phyloP scores from a whole-genome alignment of 2,329 filamentous ascomycete species.

The Hymenoscyphus salicellus region DNA sequence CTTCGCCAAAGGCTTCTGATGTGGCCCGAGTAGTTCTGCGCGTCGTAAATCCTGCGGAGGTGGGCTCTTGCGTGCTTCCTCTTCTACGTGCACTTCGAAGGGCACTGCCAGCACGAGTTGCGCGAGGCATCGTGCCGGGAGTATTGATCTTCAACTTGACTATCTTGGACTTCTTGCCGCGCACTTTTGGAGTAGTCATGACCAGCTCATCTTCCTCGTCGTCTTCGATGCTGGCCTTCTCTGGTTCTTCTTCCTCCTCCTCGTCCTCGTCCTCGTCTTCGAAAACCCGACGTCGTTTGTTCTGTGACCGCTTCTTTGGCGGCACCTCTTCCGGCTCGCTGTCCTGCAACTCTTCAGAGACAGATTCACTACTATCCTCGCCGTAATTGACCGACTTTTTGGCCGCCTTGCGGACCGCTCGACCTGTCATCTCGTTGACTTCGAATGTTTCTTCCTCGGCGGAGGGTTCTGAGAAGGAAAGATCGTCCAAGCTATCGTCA shows the following conservation, averaged over 20 bases:
- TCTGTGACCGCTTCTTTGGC: conserved; percentile 23
- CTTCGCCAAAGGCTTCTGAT: conserved; percentile 51
- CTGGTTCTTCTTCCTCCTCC: conserved; percentile 2
- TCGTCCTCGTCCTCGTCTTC: conserved; percentile 10
- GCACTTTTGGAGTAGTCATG: neutral
- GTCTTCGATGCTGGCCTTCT: neutral
- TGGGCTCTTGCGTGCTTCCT: conserved; percentile 28
- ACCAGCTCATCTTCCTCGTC: conserved; percentile 9
- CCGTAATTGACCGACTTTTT: conserved; percentile 47
- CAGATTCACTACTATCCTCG: conserved; percentile 43
- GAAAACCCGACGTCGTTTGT: conserved; percentile 13
- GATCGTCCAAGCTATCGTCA: conserved; percentile 46
- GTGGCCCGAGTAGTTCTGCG: conserved; percentile 34
- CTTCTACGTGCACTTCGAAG: conserved; percentile 23
- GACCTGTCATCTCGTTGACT: conserved; percentile 47
- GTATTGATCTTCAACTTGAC: conserved; percentile 33
- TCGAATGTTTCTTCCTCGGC: conserved; percentile 41
- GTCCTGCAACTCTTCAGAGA: conserved; percentile 34
- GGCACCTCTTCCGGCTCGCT: conserved; percentile 27
- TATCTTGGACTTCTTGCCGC: conserved; percentile 19
- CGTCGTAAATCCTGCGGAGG: conserved; percentile 25
- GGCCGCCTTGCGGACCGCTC: conserved; percentile 48
- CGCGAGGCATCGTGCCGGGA: conserved; percentile 21
- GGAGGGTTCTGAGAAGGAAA: conserved; percentile 47
- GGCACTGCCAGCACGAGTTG: conserved; percentile 33